Evolutionary conservation across 306 rosid species (phyloP), one percentile per base, ranked within the genome.

Genomic region (Sechiopsis laciniata): DNA sequence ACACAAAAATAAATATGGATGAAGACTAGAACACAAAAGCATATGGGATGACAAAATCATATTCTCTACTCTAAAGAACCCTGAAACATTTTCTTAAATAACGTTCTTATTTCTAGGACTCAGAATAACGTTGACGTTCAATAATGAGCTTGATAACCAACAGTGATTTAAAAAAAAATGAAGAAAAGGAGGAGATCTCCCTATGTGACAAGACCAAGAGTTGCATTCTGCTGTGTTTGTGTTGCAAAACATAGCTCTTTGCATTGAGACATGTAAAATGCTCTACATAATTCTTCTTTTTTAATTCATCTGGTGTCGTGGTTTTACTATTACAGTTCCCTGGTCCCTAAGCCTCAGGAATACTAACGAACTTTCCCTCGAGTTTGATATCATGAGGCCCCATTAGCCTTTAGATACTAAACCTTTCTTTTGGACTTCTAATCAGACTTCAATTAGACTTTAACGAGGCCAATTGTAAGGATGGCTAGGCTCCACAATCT

Each of bases 121-220:
- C 37, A 12, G 11, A 1, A 67, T 62, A 40, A 32, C 15, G 68
- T 32, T 32, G 2, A 62, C 35, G 10, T 62, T 21, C 37, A 66
- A 66, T 67, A 42, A 67, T 19, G 73, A 67, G 56, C 73, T 6
- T 20, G 17, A 67, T 46, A 67, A 46, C 55, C 73, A 46, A 54
- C n/a, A 13, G 64, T 21, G 37, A 12, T 11, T 58, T 24, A 22
- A 1, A 57, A 22, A 22, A 58, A 46, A 45, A 7, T 8, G 12
- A 46, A 26, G 12, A 45, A 45, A 8, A 58, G 5, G 9, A 58
- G 3, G 12, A 19, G 13, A 19, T 10, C 17, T 11, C 6, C 37
- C 22, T 58, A 3, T 26, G 32, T 26, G 32, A 26, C 1, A 26
- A 26, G 32, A 26, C 32, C 32, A 26, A 26, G 32, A 26, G 32